Conservation (phyloP, 1,284 basidiomycete species). For the Stygiomarasmius scandens region DNA sequence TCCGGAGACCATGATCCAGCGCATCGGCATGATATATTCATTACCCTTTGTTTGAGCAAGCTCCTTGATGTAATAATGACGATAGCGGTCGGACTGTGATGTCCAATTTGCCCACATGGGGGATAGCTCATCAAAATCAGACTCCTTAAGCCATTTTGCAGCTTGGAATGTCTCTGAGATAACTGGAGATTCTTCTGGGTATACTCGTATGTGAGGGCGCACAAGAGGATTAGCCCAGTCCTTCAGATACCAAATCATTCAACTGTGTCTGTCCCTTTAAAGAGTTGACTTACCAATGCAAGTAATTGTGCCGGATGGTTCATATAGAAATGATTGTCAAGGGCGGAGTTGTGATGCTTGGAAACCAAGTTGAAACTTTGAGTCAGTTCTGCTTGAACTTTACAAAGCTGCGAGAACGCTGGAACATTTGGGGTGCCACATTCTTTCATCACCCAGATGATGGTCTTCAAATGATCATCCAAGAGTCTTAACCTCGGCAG, state of each 20-base stretch:
- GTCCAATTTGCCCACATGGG: conserved; percentile 38
- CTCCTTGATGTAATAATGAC: conserved; percentile 30
- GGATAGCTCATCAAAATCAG: conserved; percentile 23
- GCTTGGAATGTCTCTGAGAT: conserved; percentile 35
- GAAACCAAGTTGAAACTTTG: not conserved
- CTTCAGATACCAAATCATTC: conserved; percentile 19
- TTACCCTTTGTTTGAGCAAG: conserved; percentile 18
- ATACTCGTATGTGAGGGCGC: conserved; percentile 28
- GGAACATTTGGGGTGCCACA: conserved; percentile 34
- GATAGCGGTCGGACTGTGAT: not conserved
- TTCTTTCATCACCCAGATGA: conserved; percentile 36
- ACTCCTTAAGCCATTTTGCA: conserved; percentile 29
- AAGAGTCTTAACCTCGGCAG: conserved; percentile 35
- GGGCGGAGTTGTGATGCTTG: too few relatives aligned
- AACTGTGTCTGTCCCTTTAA: not conserved
- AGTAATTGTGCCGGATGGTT: not conserved
- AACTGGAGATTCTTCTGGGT: conserved; percentile 28
- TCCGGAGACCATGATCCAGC: conserved; percentile 24
- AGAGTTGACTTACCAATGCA: conserved; percentile 4
- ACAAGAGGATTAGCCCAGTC: conserved; percentile 39
- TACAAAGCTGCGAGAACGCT: conserved; percentile 27
- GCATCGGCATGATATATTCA: conserved; percentile 24
- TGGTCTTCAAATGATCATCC: conserved; percentile 31
- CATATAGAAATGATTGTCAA: not conserved
- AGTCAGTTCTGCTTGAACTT: conserved; percentile 23